A percentile compares a stretch with the other conserved stretches of the same genome.
Conservation (phyloP, 352 stramenopile genomes). For the Pythium sukuiense region DNA sequence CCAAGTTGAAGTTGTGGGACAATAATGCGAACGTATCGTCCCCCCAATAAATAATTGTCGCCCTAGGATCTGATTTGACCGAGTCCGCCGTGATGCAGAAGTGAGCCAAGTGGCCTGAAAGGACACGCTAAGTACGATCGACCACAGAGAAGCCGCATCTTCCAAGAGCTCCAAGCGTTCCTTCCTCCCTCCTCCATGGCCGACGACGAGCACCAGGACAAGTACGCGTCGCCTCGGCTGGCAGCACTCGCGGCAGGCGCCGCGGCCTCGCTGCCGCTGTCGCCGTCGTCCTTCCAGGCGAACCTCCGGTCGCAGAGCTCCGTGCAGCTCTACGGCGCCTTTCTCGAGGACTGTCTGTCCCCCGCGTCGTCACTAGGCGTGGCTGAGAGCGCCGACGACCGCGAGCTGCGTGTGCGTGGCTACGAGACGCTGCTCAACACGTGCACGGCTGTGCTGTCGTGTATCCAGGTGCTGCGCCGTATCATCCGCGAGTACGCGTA, state of each 20-base stretch:
- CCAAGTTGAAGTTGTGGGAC: slow-evolving; percentile 21
- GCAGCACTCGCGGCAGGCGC: neutral
- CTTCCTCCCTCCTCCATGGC: neutral
- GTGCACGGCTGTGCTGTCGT: slow-evolving; percentile 71
- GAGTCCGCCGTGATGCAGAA: slow-evolving; percentile 8
- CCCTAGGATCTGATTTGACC: neutral
- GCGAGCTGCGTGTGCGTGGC: slow-evolving; percentile 65
- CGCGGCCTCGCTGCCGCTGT: slow-evolving; percentile 11
- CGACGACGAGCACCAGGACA: slow-evolving; percentile 10
- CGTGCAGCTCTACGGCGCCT: slow-evolving; percentile 74
- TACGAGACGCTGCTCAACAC: slow-evolving; percentile 75
- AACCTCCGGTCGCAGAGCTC: slow-evolving; percentile 74
- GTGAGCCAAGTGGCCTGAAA: neutral
- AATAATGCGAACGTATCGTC: slow-evolving; percentile 18
- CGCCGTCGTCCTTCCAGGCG: slow-evolving; percentile 26
- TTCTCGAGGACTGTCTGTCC: slow-evolving; percentile 63
- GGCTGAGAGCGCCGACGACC: slow-evolving; percentile 55
- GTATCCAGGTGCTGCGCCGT: slow-evolving; percentile 69
- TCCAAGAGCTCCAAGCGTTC: neutral
- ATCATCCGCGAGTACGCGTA: slow-evolving; percentile 89
- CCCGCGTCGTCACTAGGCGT: slow-evolving; percentile 25
- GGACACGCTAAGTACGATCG: slow-evolving; percentile 19
- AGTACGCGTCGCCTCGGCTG: slow-evolving; percentile 13
- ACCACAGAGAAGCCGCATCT: slow-evolving; percentile 10
- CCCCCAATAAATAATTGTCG: neutral